phyloP scores from a whole-genome alignment of 192 early-diverging fungal genomes.

The Backusella tarrabulga region DNA sequence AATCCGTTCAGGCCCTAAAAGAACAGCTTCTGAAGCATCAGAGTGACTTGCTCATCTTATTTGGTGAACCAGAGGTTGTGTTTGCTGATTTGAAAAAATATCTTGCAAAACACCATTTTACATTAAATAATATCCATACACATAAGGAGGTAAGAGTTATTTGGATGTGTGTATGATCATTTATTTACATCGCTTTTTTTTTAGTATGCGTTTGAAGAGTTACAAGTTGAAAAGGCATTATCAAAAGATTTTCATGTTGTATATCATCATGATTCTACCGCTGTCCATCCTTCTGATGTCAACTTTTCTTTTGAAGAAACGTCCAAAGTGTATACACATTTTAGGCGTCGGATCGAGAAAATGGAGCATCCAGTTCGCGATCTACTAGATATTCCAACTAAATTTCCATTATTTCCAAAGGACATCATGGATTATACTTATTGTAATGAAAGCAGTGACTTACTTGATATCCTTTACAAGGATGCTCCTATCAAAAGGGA shows the following conservation, averaged over 20 bases:
- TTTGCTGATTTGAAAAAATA: not conserved
- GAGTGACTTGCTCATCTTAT: slow-evolving; percentile 9
- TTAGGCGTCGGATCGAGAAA: slow-evolving; percentile 34
- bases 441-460: not conserved
- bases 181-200: not conserved
- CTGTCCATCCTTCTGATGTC: slow-evolving; percentile 14
- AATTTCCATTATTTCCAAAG: not conserved
- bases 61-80: slow-evolving; percentile 18
- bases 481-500: not conserved
- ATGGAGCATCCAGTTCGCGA: slow-evolving; percentile 13
- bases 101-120: not conserved
- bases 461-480: not conserved
- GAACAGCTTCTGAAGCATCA: not conserved
- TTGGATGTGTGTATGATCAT: not conserved
- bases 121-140: not conserved
- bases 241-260: not conserved
- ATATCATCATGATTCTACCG: slow-evolving; percentile 6
- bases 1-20: slow-evolving; percentile 4
- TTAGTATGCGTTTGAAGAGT: slow-evolving; percentile 22
- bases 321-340: slow-evolving; percentile 34
- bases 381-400: slow-evolving; percentile 1
- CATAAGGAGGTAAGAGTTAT: slow-evolving; percentile 14
- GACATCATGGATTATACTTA: not conserved
- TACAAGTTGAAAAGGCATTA: not conserved
- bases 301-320: slow-evolving; percentile 19